phyloP scores from a whole-genome alignment of 2,329 filamentous ascomycete genomes.

The Hymenoscyphus fructigenus region DNA sequence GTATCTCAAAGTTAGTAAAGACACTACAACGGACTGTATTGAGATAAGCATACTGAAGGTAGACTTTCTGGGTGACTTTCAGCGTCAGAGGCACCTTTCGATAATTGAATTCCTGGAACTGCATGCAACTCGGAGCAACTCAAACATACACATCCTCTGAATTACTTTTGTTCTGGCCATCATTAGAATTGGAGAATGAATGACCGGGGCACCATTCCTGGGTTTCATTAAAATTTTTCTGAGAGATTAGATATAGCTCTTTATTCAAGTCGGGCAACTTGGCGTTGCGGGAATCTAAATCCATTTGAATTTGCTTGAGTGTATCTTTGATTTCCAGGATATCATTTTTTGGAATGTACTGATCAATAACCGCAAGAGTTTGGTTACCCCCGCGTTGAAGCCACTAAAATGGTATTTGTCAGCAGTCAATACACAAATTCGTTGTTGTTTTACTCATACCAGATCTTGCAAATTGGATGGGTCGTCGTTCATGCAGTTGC shows the following conservation, averaged over 20 bases:
- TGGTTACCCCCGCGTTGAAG: not conserved
- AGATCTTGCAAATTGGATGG: conserved; percentile 11
- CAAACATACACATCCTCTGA: not conserved
- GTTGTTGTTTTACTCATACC: conserved; percentile 5
- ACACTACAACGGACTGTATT: not conserved
- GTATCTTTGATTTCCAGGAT: not conserved
- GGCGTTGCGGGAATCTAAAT: not conserved
- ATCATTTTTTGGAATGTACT: not conserved
- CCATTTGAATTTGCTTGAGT: not conserved
- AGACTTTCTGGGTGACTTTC: not conserved
- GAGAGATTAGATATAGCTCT: not conserved
- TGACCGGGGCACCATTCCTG: not conserved
- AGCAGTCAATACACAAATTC: not conserved
- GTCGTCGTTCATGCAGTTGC: conserved; percentile 8
- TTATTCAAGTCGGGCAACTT: not conserved
- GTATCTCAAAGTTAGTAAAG: not conserved
- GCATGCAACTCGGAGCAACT: not conserved
- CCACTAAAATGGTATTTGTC: not conserved
- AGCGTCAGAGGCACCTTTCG: not conserved
- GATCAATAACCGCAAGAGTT: not conserved
- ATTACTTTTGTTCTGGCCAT: not conserved
- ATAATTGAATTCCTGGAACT: not conserved
- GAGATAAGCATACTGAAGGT: not conserved
- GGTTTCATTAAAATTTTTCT: not conserved
- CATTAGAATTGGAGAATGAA: not conserved